phyloP scores from a whole-genome alignment of 345 rosid genomes.

The Eutrema heterophyllum region DNA sequence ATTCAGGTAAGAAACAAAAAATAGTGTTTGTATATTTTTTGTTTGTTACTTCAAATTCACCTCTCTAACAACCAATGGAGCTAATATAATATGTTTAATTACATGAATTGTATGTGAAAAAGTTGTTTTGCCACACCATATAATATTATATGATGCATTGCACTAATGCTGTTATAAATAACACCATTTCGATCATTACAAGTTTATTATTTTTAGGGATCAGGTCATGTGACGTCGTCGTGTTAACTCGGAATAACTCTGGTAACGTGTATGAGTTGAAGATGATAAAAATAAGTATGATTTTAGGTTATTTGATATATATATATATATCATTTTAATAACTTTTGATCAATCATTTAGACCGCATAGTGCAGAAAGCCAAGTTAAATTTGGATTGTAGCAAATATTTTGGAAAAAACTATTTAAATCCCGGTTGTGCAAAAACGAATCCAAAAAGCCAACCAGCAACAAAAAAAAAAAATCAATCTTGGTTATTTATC shows the following conservation, averaged over 20 bases:
- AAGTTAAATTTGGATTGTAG: conserved; percentile 11
- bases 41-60: neutral
- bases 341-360: neutral
- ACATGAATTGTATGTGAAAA: neutral
- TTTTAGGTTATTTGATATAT: neutral
- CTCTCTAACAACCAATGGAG: conserved; percentile 1
- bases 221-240: too few relatives aligned
- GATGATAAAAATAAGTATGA: too few relatives aligned
- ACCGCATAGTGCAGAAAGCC: neutral
- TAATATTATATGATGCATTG: too few relatives aligned
- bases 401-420: conserved; percentile 5
- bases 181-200: too few relatives aligned
- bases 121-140: neutral
- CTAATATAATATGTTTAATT: neutral
- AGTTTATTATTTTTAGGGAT: too few relatives aligned
- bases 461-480: neutral
- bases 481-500: neutral
- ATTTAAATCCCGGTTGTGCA: conserved; percentile 7
- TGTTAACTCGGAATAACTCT: too few relatives aligned
- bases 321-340: neutral
- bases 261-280: too few relatives aligned
- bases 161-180: too few relatives aligned
- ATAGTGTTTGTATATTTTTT: neutral
- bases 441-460: conserved; percentile 1
- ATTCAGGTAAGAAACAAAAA: neutral